A percentile compares a stretch with the other conserved stretches of the same genome.
Evolutionary conservation across 768 basidiomycete genomes (phyloP).

Genomic region (Mycena pura): DNA sequence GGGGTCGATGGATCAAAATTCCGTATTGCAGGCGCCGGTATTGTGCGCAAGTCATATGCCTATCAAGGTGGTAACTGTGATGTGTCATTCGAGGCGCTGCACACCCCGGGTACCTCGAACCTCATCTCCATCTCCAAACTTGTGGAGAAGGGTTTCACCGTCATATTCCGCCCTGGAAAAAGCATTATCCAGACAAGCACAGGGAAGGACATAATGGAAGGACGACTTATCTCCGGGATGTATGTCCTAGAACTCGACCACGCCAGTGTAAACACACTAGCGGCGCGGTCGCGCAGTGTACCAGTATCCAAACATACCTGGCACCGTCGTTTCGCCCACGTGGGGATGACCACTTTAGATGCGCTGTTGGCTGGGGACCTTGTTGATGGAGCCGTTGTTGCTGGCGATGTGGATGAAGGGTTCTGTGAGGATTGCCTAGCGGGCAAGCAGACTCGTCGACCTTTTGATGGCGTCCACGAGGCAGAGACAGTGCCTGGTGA

Average conservation of each 20-base stretch:
- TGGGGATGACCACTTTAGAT: not conserved
- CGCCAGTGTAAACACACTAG: not conserved
- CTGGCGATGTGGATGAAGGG: not conserved
- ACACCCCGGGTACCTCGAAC: conserved; percentile 3
- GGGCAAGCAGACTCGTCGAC: conserved; percentile 3
- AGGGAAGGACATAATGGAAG: not conserved
- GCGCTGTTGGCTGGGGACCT: not conserved
- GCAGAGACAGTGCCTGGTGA: conserved; percentile 2
- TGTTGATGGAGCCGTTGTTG: not conserved
- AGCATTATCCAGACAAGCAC: too few species aligned
- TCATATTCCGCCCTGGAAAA: too few species aligned
- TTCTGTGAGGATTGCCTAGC: conserved; percentile 12
- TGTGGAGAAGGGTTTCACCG: not conserved
- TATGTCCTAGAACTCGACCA: not conserved
- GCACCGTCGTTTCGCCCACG: conserved; percentile 1
- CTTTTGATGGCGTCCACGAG: conserved; percentile 10
- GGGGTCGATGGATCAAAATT: not conserved
- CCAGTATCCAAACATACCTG: not conserved
- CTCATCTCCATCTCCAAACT: conserved; percentile 7
- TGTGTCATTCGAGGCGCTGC: not conserved
- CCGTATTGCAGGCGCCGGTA: not conserved
- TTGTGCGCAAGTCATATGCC: not conserved
- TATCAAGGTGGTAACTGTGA: not conserved
- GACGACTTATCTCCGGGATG: not conserved
- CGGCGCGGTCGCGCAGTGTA: not conserved